Percentiles rank a stretch among this genome's conserved stretches.
These are phyloP conservation scores for Nakazawaea wickerhamii DNA, from an alignment of 805 yeast species.

Conservation along the genomic window DNA sequence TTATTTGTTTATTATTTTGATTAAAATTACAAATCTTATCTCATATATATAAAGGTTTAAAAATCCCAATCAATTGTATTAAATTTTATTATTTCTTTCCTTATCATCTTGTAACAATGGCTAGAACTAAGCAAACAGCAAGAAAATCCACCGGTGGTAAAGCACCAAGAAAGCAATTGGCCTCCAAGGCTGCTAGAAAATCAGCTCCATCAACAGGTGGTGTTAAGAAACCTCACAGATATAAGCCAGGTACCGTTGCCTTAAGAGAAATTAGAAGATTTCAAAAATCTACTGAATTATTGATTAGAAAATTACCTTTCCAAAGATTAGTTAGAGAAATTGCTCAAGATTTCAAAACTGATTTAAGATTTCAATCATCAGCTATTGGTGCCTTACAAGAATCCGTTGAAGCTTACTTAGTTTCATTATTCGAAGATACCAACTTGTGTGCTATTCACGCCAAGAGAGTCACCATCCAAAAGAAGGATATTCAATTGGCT, in stretches of 20 bases:
- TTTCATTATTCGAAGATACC: constrained; percentile 94
- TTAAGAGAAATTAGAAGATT: constrained; percentile 96
- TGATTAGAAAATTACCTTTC: constrained; percentile 95
- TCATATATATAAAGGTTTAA: background rate
- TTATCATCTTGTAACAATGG: constrained; percentile 45
- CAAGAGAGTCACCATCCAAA: constrained; percentile 97
- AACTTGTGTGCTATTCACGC: constrained; percentile 99
- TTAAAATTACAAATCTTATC: too few relatives aligned
- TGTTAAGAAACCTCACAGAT: constrained; percentile 93
- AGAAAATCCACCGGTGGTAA: constrained; percentile 95
- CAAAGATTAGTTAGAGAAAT: constrained; percentile 95
- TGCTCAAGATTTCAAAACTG: constrained; percentile 90
- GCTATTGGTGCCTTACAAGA: constrained; percentile 98
- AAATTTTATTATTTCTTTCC: background rate
- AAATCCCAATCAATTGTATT: background rate
- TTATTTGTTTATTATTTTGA: constrained; percentile 1
- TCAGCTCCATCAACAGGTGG: constrained; percentile 91
- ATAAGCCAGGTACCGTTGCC: constrained; percentile 96
- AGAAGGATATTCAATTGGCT: constrained; percentile 97
- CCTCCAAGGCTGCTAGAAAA: constrained; percentile 90
- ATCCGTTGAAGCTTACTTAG: constrained; percentile 97
- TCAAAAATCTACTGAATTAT: constrained; percentile 91
- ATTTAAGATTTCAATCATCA: constrained; percentile 93
- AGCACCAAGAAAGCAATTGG: constrained; percentile 92
- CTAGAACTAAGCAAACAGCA: constrained; percentile 92